Conservation (phyloP, 768 basidiomycete genomes). For the Suillus subluteus region DNA sequence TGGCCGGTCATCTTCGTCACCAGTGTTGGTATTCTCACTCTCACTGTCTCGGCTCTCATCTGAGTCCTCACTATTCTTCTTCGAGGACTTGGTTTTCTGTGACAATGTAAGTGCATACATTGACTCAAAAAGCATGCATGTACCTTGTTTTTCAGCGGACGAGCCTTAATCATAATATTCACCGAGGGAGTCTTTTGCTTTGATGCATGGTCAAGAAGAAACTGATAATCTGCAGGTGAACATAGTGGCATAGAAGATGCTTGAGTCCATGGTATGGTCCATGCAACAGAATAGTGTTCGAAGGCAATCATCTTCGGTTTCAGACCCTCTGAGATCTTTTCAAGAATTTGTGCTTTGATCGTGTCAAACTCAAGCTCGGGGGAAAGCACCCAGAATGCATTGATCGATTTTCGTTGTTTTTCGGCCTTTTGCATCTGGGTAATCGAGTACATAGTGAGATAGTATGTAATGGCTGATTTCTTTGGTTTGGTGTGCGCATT, state of each 20-base stretch:
- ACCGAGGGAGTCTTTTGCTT: slow-evolving; percentile 5
- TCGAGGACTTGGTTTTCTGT: no score
- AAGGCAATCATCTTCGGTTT: not conserved
- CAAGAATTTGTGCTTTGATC: slow-evolving; percentile 8
- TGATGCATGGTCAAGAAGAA: not conserved
- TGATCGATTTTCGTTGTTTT: not conserved
- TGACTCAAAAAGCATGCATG: no score
- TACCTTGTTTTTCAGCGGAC: no score
- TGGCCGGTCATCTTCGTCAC: no score
- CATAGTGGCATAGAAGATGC: slow-evolving; percentile 1
- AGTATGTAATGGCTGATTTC: no score
- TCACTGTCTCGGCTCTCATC: no score
- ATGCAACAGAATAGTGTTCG: not conserved
- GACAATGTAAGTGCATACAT: no score
- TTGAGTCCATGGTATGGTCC: not conserved
- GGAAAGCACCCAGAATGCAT: not conserved
- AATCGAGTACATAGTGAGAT: slow-evolving; percentile 1
- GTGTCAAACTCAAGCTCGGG: slow-evolving; percentile 1
- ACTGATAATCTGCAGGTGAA: not conserved
- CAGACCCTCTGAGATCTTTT: slow-evolving; percentile 7
- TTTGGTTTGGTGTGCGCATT: not conserved
- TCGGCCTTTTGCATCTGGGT: not conserved
- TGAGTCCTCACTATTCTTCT: no score
- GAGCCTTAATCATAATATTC: no score
- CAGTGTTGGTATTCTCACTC: no score